Evolutionary conservation across 2,329 filamentous ascomycete species (phyloP), one percentile per base, ranked within the genome.

Genomic region (Saccharata proteae): DNA sequence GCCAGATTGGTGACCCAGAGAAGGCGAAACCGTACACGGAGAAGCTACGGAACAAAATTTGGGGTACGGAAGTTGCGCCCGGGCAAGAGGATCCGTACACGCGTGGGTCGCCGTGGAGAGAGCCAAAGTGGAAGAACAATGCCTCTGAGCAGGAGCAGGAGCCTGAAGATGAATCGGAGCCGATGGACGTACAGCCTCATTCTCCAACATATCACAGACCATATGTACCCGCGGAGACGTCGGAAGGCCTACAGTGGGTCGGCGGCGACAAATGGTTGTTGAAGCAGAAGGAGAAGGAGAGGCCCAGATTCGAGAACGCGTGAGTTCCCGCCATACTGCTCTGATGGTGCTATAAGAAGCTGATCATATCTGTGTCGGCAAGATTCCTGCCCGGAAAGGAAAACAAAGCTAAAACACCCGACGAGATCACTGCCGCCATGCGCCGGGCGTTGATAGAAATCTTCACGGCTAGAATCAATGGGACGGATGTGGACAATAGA

Each of bases 211-310:
- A n/a, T n/a, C n/a, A n/a, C n/a, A n/a, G n/a, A 4, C 8, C 6
- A 19, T 71, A 71, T 46, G 46, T 54, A 30, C 57, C 57, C n/a
- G 61, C 68, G 15, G 50, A 46, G 24, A 64, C 55, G 3, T 71
- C 67, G 66, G 54, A 70, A 26, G 67, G 62, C 1, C 45, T 76
- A 37, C 57, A 66, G 38, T 51, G 49, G 30, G 54, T 76, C 26
- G 72, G 72, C 19, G 51, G 50, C 9, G 57, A 58, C 35, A 43
- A 60, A 24, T 57, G 52, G 54, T 39, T 43, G 14, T 43, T 39
- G 41, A 35, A 43, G 32, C 39, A 45, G 30, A 42, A 45, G 22
- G 8, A 20, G 20, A 21, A 22, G 20, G n/a, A n/a, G n/a, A 22
- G 20, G 8, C 8, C 20, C n/a, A n/a, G n/a, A n/a, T n/a, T n/a